Conservation (phyloP, 345 rosid species). For the Sapria himalayana region DNA sequence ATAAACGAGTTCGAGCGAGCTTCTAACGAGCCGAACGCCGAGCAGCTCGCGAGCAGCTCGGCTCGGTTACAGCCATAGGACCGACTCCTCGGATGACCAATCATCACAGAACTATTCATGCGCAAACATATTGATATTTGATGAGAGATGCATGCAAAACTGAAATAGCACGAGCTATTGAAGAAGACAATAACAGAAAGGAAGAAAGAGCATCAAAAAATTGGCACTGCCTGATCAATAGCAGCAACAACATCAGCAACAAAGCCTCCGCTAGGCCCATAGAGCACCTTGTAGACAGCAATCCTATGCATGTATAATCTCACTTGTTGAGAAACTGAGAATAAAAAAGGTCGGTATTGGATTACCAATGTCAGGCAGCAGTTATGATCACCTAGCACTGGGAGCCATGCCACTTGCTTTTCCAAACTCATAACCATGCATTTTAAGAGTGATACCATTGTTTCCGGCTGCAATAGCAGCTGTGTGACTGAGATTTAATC, state of each 20-base stretch:
- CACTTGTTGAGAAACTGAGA: constrained; percentile 1
- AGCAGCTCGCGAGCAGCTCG: no score
- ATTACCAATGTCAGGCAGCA: background rate
- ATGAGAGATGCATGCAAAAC: no score
- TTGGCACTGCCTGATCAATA: constrained; percentile 94
- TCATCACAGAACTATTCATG: no score
- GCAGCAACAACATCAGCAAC: constrained; percentile 98
- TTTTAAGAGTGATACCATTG: constrained; percentile 86
- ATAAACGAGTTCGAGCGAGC: no score
- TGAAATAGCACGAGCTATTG: no score
- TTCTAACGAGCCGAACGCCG: no score
- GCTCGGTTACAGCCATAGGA: no score
- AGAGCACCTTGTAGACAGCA: constrained; percentile 92
- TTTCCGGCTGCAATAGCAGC: constrained; percentile 99
- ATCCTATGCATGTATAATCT: constrained; percentile 23
- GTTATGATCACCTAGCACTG: constrained; percentile 59
- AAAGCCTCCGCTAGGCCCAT: constrained; percentile 90
- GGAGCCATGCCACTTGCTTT: constrained; percentile 99
- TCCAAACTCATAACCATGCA: constrained; percentile 89
- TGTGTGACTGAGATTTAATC: constrained; percentile 45
- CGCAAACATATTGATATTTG: no score
- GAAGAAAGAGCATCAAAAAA: background rate
- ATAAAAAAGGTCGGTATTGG: background rate
- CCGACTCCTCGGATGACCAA: no score
- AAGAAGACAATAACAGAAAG: no score